These are phyloP conservation scores for Rutidosis leptorrhynchoides DNA, from an alignment of 129 eudicot species.

Conservation along the genomic window DNA sequence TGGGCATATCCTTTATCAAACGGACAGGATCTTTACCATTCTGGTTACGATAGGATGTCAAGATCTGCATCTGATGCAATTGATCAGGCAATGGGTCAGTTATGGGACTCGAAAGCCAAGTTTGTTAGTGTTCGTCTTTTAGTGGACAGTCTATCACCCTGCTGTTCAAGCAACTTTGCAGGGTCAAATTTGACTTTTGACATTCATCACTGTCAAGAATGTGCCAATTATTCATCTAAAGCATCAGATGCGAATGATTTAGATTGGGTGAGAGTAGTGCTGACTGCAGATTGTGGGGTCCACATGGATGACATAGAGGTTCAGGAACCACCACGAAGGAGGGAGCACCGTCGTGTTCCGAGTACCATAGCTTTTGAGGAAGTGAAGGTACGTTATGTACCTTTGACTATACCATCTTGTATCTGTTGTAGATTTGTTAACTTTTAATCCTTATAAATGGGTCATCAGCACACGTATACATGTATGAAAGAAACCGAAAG, in stretches of 20 bases:
- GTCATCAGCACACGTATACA: constrained; percentile 11
- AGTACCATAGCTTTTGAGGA: constrained; percentile 96
- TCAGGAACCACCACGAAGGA: constrained; percentile 79
- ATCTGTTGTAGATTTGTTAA: not conserved
- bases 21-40: constrained; percentile 64
- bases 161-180: constrained; percentile 33
- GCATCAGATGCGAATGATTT: constrained; percentile 34
- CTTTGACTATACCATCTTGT: constrained; percentile 2
- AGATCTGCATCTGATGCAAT: constrained; percentile 93
- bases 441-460: not conserved
- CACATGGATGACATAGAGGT: constrained; percentile 89
- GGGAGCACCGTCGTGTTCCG: constrained; percentile 98
- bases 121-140: constrained; percentile 75
- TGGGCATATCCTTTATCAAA: constrained; percentile 98
- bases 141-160: constrained; percentile 53
- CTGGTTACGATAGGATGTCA: constrained; percentile 84
- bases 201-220: constrained; percentile 35
- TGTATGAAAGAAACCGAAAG: not conserved
- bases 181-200: constrained; percentile 37
- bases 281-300: constrained; percentile 94
- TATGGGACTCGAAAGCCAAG: constrained; percentile 92
- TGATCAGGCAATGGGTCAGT: constrained; percentile 93
- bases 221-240: constrained; percentile 22
- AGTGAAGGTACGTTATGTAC: constrained; percentile 69
- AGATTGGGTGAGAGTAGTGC: constrained; percentile 74